Base-by-base conservation (phyloP, 148 eudicot species). In the Selenicereus undatus region DNA sequence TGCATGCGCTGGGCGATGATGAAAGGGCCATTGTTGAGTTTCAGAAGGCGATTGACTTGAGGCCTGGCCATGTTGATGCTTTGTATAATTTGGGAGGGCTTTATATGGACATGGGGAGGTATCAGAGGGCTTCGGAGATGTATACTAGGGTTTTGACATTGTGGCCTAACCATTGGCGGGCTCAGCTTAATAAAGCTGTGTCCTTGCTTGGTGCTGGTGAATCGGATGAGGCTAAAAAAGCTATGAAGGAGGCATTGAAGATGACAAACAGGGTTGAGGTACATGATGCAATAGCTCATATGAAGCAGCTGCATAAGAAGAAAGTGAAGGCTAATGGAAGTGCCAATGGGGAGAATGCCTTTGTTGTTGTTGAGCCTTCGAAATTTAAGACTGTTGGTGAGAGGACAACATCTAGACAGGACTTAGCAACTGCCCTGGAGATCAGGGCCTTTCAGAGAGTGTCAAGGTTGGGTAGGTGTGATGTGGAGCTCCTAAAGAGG, bases 81-180 rank as follows among this genome's bases (percentile, higher is more conserved):
- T 85, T 94, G 88, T 97, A 97, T 80, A 97, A 94, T 84, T 85
- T 97, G 86, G 98, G 99, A 76, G 97, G 98, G 88, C 86, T 97
- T 66, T 94, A 92, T 87, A 94, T 97, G 99, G 98, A 97, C 84
- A 92, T 93, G 91, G 98, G 99, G 32, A 86, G 99, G 88, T 96
- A 93, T 81, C 99, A 96, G 74, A 89, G 99, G 81, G 99, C 99
- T 73, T 92, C 99, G 0, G 99, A 96, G 89, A 94, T 96, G 99
- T 96, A 96, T 68, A 90, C 99, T 75, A 85, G 99, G 88, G 99
- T 96, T 83, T 86, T 96, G 80, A 90, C 90, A 11, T 88, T 96
- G 73, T 91, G 97, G 91, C 99, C 97, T 0, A 93, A 91, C 72
- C 99, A 96, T 76, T 96, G 99, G 99, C 85, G 95, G 56, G 99